These are phyloP conservation scores for Mycena maculata DNA, from an alignment of 768 basidiomycete species.

Conservation along the genomic window DNA sequence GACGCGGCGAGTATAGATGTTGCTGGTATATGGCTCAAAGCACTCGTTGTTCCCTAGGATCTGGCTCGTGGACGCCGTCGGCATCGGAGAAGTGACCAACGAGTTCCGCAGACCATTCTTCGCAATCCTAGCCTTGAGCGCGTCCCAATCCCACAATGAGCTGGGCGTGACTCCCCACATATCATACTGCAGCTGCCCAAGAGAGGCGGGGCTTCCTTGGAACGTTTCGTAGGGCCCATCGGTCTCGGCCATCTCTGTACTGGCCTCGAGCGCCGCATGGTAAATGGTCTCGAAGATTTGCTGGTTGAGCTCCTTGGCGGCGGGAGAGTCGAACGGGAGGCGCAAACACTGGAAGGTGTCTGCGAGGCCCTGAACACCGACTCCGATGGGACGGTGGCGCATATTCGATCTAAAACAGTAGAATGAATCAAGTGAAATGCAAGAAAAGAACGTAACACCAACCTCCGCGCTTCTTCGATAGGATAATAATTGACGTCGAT, in stretches of 20 bases:
- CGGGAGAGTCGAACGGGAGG: slow-evolving; percentile 80
- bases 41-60: slow-evolving; percentile 89
- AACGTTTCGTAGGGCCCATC: slow-evolving; percentile 78
- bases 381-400: slow-evolving; percentile 85
- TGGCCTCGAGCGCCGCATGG: slow-evolving; percentile 80
- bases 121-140: slow-evolving; percentile 76
- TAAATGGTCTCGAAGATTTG: slow-evolving; percentile 92
- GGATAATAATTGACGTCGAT: slow-evolving; percentile 86
- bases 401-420: no score
- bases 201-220: slow-evolving; percentile 73
- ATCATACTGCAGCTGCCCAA: slow-evolving; percentile 80
- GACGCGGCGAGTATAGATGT: slow-evolving; percentile 87
- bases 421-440: no score
- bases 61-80: slow-evolving; percentile 86
- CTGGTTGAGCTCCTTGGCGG: slow-evolving; percentile 75
- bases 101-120: slow-evolving; percentile 79
- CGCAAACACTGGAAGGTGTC: slow-evolving; percentile 86
- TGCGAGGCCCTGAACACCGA: slow-evolving; percentile 87
- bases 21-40: slow-evolving; percentile 89
- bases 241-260: slow-evolving; percentile 71
- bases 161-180: slow-evolving; percentile 81
- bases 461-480: slow-evolving; percentile 72
- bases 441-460: no score
- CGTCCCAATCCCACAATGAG: slow-evolving; percentile 78
- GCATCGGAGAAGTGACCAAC: slow-evolving; percentile 82